phyloP scores from a whole-genome alignment of 805 yeast species.

The Metschnikowia colocasiae region DNA sequence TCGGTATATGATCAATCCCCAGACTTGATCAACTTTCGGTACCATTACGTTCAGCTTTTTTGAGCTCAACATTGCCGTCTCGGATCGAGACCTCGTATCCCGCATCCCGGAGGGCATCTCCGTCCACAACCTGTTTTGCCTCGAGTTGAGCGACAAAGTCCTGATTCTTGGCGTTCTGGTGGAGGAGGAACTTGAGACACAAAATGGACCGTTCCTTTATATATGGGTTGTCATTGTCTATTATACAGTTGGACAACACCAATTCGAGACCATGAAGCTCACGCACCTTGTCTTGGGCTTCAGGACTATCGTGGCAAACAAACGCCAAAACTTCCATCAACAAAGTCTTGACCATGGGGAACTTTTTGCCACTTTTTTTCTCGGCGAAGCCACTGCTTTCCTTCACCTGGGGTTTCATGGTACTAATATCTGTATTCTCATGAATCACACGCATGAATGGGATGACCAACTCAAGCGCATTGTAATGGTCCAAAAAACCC shows the following conservation, averaged over 20 bases:
- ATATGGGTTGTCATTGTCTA: conserved; percentile 86
- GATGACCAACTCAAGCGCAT: conserved; percentile 33
- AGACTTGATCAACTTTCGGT: not conserved
- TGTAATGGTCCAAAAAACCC: conserved; percentile 39
- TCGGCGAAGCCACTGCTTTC: conserved; percentile 1
- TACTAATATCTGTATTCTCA: conserved; percentile 25
- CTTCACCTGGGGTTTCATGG: conserved; percentile 1
- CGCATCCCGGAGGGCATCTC: conserved; percentile 53
- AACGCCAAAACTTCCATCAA: conserved; percentile 64
- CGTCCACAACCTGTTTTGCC: conserved; percentile 63
- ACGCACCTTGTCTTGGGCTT: conserved; percentile 66
- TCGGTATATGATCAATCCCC: not conserved
- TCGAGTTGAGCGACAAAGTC: conserved; percentile 71
- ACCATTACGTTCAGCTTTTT: conserved; percentile 22
- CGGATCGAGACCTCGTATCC: conserved; percentile 75
- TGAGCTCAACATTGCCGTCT: conserved; percentile 65
- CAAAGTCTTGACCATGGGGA: conserved; percentile 65
- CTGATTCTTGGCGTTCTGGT: conserved; percentile 67
- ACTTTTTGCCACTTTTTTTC: conserved; percentile 20
- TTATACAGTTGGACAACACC: conserved; percentile 73
- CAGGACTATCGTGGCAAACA: conserved; percentile 47
- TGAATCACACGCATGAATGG: conserved; percentile 40
- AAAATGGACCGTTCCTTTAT: conserved; percentile 81
- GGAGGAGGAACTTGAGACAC: conserved; percentile 66
- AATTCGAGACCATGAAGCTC: conserved; percentile 64